A percentile compares a stretch with the other conserved stretches of the same genome.
These are phyloP conservation scores for Fusarium avenaceum DNA, from an alignment of 2,329 filamentous ascomycete species.

Conservation along the genomic window DNA sequence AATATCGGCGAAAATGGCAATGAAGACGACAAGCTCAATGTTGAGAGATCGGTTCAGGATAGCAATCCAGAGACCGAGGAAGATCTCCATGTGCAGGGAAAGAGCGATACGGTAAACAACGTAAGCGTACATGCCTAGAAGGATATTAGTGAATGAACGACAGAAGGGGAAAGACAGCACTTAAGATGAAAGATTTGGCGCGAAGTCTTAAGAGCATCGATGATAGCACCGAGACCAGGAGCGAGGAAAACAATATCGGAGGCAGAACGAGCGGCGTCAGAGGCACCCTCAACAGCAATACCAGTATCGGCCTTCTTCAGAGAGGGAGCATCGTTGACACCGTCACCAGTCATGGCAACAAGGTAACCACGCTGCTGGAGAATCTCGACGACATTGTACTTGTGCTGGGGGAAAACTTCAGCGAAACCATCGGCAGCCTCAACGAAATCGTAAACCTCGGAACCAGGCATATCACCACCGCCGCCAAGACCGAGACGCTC, in stretches of 20 bases:
- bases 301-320: constrained; percentile 97
- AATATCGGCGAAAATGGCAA: constrained; percentile 93
- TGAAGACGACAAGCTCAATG: constrained; percentile 90
- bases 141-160: too few relatives aligned
- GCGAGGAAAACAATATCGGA: constrained; percentile 95
- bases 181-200: constrained; percentile 91
- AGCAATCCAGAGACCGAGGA: constrained; percentile 91
- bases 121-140: constrained; percentile 83
- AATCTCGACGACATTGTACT: constrained; percentile 82
- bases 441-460: constrained; percentile 94
- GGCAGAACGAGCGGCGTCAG: constrained; percentile 89
- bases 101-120: constrained; percentile 95
- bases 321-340: constrained; percentile 93
- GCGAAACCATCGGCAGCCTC: constrained; percentile 96
- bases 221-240: constrained; percentile 90
- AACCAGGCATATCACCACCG: constrained; percentile 92
- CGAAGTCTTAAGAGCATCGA: constrained; percentile 91
- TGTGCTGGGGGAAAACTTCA: constrained; percentile 95
- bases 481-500: constrained; percentile 92
- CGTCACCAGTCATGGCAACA: constrained; percentile 96
- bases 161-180: too few relatives aligned
- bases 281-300: constrained; percentile 93
- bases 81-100: constrained; percentile 91
- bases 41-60: constrained; percentile 88
- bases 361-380: constrained; percentile 93